These are phyloP conservation scores for Bjerkandera adusta DNA, from an alignment of 1,284 basidiomycete genomes.

Conservation along the genomic window DNA sequence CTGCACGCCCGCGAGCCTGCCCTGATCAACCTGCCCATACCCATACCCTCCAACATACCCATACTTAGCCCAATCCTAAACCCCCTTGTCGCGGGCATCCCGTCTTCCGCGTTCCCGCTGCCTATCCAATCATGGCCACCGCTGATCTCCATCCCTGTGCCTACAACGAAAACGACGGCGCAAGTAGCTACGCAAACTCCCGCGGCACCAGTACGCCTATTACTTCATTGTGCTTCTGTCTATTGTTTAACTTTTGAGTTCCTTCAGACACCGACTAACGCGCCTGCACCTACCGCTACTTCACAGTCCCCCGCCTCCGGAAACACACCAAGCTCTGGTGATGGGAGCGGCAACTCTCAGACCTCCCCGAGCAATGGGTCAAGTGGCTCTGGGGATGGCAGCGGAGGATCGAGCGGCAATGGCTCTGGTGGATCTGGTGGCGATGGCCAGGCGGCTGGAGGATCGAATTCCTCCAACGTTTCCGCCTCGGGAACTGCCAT, in stretches of 20 bases:
- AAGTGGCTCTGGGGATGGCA: constrained; percentile 1
- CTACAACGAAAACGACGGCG: constrained; percentile 4
- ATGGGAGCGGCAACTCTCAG: too few relatives aligned
- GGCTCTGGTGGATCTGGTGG: constrained; percentile 2
- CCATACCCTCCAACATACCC: constrained; percentile 39
- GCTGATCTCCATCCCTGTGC: constrained; percentile 3
- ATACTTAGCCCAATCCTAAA: constrained; percentile 40
- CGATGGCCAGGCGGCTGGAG: neutral
- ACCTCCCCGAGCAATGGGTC: too few relatives aligned
- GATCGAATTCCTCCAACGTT: too few relatives aligned
- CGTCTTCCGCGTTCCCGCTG: constrained; percentile 8
- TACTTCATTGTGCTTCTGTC: neutral
- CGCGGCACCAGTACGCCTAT: neutral
- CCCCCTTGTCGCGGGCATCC: constrained; percentile 24
- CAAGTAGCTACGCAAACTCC: constrained; percentile 6
- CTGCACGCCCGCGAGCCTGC: constrained; percentile 36
- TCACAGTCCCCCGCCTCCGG: too few relatives aligned
- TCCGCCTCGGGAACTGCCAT: too few relatives aligned
- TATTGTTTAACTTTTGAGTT: neutral
- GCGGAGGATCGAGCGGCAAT: constrained; percentile 1
- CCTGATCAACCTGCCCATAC: constrained; percentile 39
- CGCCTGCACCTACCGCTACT: constrained; percentile 1
- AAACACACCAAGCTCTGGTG: too few relatives aligned
- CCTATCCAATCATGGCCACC: constrained; percentile 9
- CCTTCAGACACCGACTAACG: neutral